phyloP scores from a whole-genome alignment of 345 rosid genomes.

The Clarkia xantiana region DNA sequence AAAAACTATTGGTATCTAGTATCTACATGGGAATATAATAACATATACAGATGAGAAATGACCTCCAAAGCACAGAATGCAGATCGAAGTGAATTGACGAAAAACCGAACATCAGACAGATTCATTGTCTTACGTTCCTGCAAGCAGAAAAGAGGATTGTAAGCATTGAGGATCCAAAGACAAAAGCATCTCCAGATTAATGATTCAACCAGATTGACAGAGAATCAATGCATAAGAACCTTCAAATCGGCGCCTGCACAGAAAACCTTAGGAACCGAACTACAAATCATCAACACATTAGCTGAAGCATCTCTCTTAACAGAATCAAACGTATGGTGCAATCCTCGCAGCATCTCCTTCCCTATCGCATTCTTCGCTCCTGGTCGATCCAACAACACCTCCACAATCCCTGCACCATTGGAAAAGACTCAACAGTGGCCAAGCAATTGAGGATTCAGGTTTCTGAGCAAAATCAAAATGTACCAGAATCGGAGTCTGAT shows the following conservation, averaged over 20 bases:
- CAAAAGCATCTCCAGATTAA: background rate
- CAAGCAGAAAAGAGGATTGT: slow-evolving; percentile 11
- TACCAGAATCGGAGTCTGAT: slow-evolving; percentile 59
- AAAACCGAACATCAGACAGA: slow-evolving; percentile 55
- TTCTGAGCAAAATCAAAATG: background rate
- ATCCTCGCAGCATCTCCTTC: slow-evolving; percentile 54
- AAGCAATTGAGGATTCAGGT: background rate
- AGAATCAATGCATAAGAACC: slow-evolving; percentile 18
- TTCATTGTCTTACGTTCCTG: slow-evolving; percentile 83
- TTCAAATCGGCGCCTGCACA: slow-evolving; percentile 96
- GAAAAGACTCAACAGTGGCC: background rate
- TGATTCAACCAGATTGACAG: background rate
- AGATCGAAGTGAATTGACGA: slow-evolving; percentile 58
- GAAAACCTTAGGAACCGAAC: slow-evolving; percentile 65
- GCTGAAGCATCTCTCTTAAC: slow-evolving; percentile 42
- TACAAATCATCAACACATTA: slow-evolving; percentile 52
- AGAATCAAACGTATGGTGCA: slow-evolving; percentile 41
- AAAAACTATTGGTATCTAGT: background rate
- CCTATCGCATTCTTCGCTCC: slow-evolving; percentile 62
- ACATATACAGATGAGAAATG: background rate
- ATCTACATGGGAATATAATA: background rate
- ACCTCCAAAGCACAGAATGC: slow-evolving; percentile 76
- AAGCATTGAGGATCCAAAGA: slow-evolving; percentile 3
- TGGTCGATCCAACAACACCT: slow-evolving; percentile 67
- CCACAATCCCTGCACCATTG: slow-evolving; percentile 48